Evolutionary conservation across 176 grass and related monocot genomes (phyloP).

Genomic region (bread wheat (Triticum aestivum)): DNA sequence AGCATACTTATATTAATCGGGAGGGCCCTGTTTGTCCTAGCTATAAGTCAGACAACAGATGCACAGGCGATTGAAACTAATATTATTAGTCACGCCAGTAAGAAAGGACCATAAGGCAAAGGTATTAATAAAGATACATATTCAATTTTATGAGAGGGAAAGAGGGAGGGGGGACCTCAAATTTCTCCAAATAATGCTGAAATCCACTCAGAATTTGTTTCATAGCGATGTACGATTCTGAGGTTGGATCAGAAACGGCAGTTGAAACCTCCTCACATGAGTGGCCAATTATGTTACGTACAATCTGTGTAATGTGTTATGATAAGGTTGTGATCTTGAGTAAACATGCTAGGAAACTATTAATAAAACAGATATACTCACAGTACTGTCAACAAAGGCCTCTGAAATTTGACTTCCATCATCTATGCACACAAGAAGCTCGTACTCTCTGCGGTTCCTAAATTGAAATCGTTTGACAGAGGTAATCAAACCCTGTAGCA

Average conservation of each 20-base stretch:
- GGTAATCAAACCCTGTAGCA: constrained; percentile 71
- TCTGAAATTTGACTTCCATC: constrained; percentile 91
- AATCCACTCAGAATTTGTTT: constrained; percentile 56
- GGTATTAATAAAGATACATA: not conserved
- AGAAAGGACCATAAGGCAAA: constrained; percentile 1
- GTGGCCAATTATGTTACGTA: constrained; percentile 62
- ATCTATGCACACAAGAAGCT: constrained; percentile 75
- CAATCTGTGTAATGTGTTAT: constrained; percentile 50
- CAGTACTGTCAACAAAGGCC: constrained; percentile 61
- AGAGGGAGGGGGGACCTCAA: constrained; percentile 56
- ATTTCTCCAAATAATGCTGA: constrained; percentile 61
- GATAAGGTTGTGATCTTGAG: not conserved
- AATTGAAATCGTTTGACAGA: constrained; percentile 63
- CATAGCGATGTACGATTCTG: constrained; percentile 40
- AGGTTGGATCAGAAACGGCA: constrained; percentile 53
- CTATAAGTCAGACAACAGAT: not conserved
- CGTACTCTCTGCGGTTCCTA: constrained; percentile 45
- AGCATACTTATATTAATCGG: not conserved
- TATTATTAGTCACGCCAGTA: not conserved
- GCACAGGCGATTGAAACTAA: not conserved
- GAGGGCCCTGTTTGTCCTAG: not conserved
- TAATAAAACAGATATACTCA: constrained; percentile 41
- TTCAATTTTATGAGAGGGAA: not conserved
- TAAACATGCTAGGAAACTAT: constrained; percentile 1
- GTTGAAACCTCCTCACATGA: constrained; percentile 55